Evolutionary conservation across 495 filamentous ascomycete genomes (phyloP), one percentile per base, ranked within the genome.

Genomic region (Lasiosphaeria hispida): DNA sequence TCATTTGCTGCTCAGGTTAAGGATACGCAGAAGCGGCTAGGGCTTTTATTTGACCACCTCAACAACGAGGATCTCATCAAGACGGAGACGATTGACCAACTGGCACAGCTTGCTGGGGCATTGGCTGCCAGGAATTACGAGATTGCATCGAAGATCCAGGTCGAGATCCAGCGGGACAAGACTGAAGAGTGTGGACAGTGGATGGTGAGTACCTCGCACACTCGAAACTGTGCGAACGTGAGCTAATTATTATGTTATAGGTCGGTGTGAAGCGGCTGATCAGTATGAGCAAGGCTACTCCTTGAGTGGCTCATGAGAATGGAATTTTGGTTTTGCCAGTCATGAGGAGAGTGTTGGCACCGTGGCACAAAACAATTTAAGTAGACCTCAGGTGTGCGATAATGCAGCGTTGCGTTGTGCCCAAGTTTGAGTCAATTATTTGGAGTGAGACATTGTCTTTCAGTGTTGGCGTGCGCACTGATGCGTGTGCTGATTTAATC

Each of bases 31-130:
- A 95, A 95, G 72, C 83, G 93, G 42, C 79, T 98, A 55, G 88
- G 87, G 60, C 87, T 96, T 52, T 81, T 98, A 9, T 98, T 96
- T 73, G 92, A 97, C 66, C 91, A 96, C 71, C 78, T 98, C 49
- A 97, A 97, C 78, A 97, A 97, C 65, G 88, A 90, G 65, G 91
- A 96, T 58, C 75, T 98, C 19, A 78, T 97, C 49, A 89, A 86
- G 69, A 80, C 85, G 30, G 90, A 92, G 64, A 96, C 93, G 7
- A 77, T 97, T 42, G 75, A 84, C 56, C 80, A 86, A 58, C 64
- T 83, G 43, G 66, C 69, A 30, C 79, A 88, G 66, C 71, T 94
- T 15, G 83, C 88, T 10, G 73, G 79, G 56, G 87, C 87, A 9
- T 66, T 97, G 14, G 82, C 87, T 59, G 73, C 68, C 0, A 87